Evolutionary conservation across 2,329 filamentous ascomycete species (phyloP), one percentile per base, ranked within the genome.

Genomic region (Beauveria sp.): DNA sequence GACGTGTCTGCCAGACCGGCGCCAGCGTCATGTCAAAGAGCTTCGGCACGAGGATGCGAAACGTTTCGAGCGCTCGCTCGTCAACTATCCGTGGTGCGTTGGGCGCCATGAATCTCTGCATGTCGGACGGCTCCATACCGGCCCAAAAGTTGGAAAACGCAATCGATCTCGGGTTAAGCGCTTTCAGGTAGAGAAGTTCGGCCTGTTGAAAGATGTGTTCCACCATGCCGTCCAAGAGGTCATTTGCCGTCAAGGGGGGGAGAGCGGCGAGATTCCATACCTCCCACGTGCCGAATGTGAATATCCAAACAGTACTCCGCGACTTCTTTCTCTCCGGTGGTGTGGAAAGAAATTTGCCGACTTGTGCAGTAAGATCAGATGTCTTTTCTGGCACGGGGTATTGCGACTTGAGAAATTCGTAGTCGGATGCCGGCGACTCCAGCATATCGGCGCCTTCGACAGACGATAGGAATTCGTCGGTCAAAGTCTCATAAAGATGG

Each of bases 211-310:
- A 78, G 0, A 83, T 67, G 14, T 76, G 70, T 12, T 68, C 65
- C 5, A 75, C 67, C 34, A 78, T 70, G 5, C 68, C 65, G 43
- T 74, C 74, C 9, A 82, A 63, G 1, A 75, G 61, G 1, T 68
- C 65, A 38, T 75, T 72, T 10, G 77, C 76, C 1, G 71, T 65
- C 9, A 70, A 67, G 10, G 74, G 70, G 1, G 81, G 80, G 20
- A 82, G 66, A 2, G 79, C 73, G 0, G 81, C 75, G 20, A 83
- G 68, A 12, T 78, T 77, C 80, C 80, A 84, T 55, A 82, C 69
- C 61, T 84, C 81, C 80, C 81, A 83, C 34, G 77, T 77, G n/a
- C 81, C 81, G 59, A 82, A 76, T 10, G 73, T 78, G 59, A 84
- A 79, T 16, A 83, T 70, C 78, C 78, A 83, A 16, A 83, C 66